phyloP scores from a whole-genome alignment of 1,284 basidiomycete species.

The Fomes fomentarius region DNA sequence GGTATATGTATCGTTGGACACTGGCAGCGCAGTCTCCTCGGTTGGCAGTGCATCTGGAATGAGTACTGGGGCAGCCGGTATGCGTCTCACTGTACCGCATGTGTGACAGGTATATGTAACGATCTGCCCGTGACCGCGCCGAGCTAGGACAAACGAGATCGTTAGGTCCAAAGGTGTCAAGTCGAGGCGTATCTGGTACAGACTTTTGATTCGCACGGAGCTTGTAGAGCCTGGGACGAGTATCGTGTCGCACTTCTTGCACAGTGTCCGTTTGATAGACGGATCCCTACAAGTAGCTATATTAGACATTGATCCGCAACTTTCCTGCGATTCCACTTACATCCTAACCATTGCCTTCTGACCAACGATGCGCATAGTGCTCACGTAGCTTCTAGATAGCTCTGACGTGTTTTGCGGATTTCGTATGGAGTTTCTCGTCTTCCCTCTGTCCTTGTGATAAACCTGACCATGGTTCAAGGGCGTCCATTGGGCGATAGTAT shows the following conservation, averaged over 20 bases:
- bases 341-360: slow-evolving; percentile 77
- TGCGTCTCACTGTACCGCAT: slow-evolving; percentile 55
- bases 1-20: not conserved
- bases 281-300: slow-evolving; percentile 70
- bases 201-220: slow-evolving; percentile 66
- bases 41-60: slow-evolving; percentile 12
- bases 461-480: slow-evolving; percentile 1
- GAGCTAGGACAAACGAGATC: slow-evolving; percentile 42
- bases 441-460: slow-evolving; percentile 1
- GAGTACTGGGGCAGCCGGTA: slow-evolving; percentile 60
- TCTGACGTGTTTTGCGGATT: slow-evolving; percentile 45
- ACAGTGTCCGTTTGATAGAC: slow-evolving; percentile 74
- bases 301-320: not conserved
- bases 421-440: slow-evolving; percentile 31
- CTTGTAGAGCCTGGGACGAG: slow-evolving; percentile 71
- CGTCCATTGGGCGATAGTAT: slow-evolving; percentile 37
- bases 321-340: slow-evolving; percentile 42
- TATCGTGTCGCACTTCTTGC: slow-evolving; percentile 65
- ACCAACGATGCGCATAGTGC: slow-evolving; percentile 69
- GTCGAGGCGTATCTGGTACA: too few relatives aligned
- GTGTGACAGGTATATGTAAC: slow-evolving; percentile 59
- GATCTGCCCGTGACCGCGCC: slow-evolving; percentile 51
- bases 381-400: slow-evolving; percentile 63
- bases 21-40: slow-evolving; percentile 2
- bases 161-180: not conserved